phyloP scores from a whole-genome alignment of 768 basidiomycete species.

The Leccinellum rugosiceps region DNA sequence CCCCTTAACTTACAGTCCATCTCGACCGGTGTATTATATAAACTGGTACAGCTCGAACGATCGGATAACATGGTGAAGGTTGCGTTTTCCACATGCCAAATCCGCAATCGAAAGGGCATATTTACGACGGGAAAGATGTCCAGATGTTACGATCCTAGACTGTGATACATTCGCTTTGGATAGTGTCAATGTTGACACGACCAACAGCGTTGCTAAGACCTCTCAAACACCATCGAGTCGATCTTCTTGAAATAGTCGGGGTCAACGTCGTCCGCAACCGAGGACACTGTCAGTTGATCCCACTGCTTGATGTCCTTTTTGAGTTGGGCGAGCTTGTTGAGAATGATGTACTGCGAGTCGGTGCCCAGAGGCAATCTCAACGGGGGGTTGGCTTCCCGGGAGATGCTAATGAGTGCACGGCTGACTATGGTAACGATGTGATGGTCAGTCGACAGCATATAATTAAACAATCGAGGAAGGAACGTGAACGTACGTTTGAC shows the following conservation, averaged over 20 bases:
- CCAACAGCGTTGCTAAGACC: not conserved
- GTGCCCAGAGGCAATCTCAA: slow-evolving; percentile 19
- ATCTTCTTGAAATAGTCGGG: slow-evolving; percentile 13
- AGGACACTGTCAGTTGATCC: slow-evolving; percentile 10
- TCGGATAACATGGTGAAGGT: not conserved
- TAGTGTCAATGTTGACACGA: not conserved
- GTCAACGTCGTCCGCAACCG: slow-evolving; percentile 23
- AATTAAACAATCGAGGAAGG: not conserved
- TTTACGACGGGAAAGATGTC: not conserved
- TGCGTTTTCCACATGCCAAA: not conserved
- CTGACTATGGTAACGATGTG: slow-evolving; percentile 12
- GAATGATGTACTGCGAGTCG: slow-evolving; percentile 17
- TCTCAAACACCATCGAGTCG: not conserved
- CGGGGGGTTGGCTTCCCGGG: slow-evolving; percentile 18
- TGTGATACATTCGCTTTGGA: not conserved
- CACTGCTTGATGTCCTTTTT: slow-evolving; percentile 14
- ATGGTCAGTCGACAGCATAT: not conserved
- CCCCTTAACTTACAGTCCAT: too few relatives aligned
- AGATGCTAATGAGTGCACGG: slow-evolving; percentile 15
- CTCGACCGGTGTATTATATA: too few relatives aligned
- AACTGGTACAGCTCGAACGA: not conserved
- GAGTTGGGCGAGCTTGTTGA: slow-evolving; percentile 16
- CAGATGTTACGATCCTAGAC: not conserved
- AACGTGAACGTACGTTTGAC: slow-evolving; percentile 8
- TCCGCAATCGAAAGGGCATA: not conserved